Evolutionary conservation across 495 filamentous ascomycete genomes (phyloP).

Genomic region (Eremomyces bilateralis): DNA sequence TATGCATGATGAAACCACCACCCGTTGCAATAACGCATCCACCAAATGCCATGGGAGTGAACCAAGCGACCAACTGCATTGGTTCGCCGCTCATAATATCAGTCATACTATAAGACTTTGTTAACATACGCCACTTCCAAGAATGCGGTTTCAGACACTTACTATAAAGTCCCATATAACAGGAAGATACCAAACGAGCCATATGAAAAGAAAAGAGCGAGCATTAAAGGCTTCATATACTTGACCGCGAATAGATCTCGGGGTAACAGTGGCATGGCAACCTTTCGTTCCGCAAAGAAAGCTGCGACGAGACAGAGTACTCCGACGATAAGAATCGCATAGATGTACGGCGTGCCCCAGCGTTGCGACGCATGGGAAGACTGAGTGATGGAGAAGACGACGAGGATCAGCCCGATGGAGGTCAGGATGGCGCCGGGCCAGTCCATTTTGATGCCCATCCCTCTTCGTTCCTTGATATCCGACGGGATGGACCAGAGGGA

Average conservation of each 20-base stretch:
- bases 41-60: constrained; percentile 50
- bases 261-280: constrained; percentile 56
- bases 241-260: constrained; percentile 51
- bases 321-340: constrained; percentile 36
- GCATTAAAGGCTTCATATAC: constrained; percentile 44
- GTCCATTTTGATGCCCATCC: constrained; percentile 37
- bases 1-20: constrained; percentile 60
- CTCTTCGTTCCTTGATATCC: constrained; percentile 30
- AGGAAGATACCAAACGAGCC: constrained; percentile 58
- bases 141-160: constrained; percentile 17
- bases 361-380: constrained; percentile 43
- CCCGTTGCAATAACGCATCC: constrained; percentile 47
- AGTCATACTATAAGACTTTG: constrained; percentile 30
- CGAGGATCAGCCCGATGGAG: constrained; percentile 41
- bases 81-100: constrained; percentile 41
- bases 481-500: constrained; percentile 45
- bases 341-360: constrained; percentile 57
- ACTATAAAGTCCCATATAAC: constrained; percentile 65
- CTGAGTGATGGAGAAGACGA: constrained; percentile 64
- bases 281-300: constrained; percentile 58
- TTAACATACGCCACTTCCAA: too few species aligned
- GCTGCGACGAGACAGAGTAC: constrained; percentile 30
- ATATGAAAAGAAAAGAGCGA: constrained; percentile 53
- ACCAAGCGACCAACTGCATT: constrained; percentile 59
- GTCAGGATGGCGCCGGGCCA: constrained; percentile 45